Base-by-base conservation (phyloP, 2,329 filamentous ascomycete genomes). In the Corynespora cassiicola region DNA sequence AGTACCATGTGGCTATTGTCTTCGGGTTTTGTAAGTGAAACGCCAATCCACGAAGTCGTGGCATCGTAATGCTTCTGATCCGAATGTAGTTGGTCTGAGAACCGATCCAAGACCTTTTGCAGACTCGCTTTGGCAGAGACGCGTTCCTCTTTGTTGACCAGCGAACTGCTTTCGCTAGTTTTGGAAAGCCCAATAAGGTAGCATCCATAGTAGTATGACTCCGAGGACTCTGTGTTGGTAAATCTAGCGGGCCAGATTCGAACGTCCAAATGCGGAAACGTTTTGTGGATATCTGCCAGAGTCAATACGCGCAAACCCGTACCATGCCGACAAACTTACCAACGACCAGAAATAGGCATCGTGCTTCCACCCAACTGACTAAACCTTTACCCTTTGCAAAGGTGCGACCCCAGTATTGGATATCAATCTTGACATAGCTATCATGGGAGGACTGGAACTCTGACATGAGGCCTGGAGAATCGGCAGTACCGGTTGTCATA, bases 171-270 rank as follows among this genome's bases (percentile, higher is more conserved):
- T 5, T 29, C 45, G 1, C 42, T 14, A 12, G 29, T 36, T 28
- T 52, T 61, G 4, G 63, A 57, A 9, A 87, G 68, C 0, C 84
- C 84, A 14, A 86, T 72, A 2, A 87, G 72, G 55, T 86, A 86
- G 45, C 73, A 81, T 3, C 80, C 80, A 23, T 81, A 74, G 46
- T 81, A 83, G 6, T 31, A 50, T 1, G 58, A 54, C 9, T 54
- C 57, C 1, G 58, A 46, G 10, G 30, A 43, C 6, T 45, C 32
- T 5, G 52, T 59, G 1, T 68, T 17, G 2, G 58, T 71, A 43
- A 86, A 86, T 7, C 80, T 73, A 6, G 74, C 76, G 2, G 84
- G 83, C 83, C 83, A 87, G 15, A 86, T 80, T 14, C 81, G 75
- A 2, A 78, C 74, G 30, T 76, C 66, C 3, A 85, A 52, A 2